Percentiles rank a stretch among this genome's conserved stretches.
These are phyloP conservation scores for Colletotrichum musae DNA, from an alignment of 2,329 filamentous ascomycete species.

Conservation along the genomic window DNA sequence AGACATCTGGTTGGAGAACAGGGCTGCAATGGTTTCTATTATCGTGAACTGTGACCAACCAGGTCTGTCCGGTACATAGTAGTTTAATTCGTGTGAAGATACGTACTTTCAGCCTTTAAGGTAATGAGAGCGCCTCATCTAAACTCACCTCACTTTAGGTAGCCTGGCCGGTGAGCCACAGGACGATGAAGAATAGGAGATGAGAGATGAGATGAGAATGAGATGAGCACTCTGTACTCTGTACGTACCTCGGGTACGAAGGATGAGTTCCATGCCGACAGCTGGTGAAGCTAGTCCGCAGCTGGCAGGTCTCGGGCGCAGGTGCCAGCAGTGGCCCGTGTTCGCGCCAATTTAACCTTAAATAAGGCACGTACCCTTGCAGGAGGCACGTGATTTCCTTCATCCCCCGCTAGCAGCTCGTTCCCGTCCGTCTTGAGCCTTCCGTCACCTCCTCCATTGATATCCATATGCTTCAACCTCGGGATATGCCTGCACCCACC, in stretches of 20 bases:
- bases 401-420: too few species aligned
- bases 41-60: too few species aligned
- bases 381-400: slow-evolving; percentile 19
- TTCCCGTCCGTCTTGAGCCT: too few species aligned
- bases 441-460: neutral
- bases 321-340: neutral
- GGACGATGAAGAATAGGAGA: neutral
- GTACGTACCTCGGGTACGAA: neutral
- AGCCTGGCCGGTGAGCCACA: neutral
- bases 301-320: neutral
- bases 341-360: slow-evolving; percentile 37
- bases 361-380: neutral
- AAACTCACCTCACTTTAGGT: too few species aligned
- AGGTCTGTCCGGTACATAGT: too few species aligned
- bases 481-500: neutral
- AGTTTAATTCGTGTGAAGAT: too few species aligned
- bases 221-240: neutral
- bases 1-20: too few species aligned
- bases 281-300: neutral
- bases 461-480: too few species aligned
- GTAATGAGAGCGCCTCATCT: too few species aligned
- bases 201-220: neutral
- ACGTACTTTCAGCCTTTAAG: too few species aligned
- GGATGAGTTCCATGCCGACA: neutral
- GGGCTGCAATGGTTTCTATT: too few species aligned